Conservation (phyloP, 345 rosid genomes). For the Bretschneidera sinensis region DNA sequence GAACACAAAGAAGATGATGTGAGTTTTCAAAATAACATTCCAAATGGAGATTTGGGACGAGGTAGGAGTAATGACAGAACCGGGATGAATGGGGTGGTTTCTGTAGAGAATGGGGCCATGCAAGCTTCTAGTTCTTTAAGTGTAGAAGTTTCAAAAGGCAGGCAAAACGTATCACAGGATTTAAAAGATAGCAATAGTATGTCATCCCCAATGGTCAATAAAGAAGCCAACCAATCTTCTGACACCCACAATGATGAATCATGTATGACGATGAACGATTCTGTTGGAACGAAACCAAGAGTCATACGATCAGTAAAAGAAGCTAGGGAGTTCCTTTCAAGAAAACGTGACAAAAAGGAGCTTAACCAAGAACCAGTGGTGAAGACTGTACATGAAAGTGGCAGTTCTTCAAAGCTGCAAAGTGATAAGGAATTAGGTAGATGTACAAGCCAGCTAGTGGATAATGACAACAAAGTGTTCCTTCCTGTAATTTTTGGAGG, state of each 20-base stretch:
- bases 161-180: slow-evolving; percentile 9
- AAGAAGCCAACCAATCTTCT: slow-evolving; percentile 26
- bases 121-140: slow-evolving; percentile 25
- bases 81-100: slow-evolving; percentile 17
- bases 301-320: slow-evolving; percentile 77
- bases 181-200: slow-evolving; percentile 14
- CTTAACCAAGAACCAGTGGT: slow-evolving; percentile 21
- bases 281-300: slow-evolving; percentile 38
- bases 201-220: slow-evolving; percentile 13
- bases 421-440: slow-evolving; percentile 18
- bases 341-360: slow-evolving; percentile 25
- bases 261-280: slow-evolving; percentile 15
- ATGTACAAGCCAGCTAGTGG: slow-evolving; percentile 19
- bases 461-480: slow-evolving; percentile 14
- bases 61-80: slow-evolving; percentile 20
- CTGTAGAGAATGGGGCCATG: slow-evolving; percentile 22
- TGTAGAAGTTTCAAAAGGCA: slow-evolving; percentile 24
- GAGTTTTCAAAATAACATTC: slow-evolving; percentile 17
- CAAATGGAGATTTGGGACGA: slow-evolving; percentile 18
- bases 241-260: slow-evolving; percentile 28
- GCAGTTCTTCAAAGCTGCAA: slow-evolving; percentile 11
- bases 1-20: slow-evolving; percentile 15
- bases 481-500: slow-evolving; percentile 13
- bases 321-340: slow-evolving; percentile 74
- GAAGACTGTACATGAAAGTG: slow-evolving; percentile 22